phyloP scores from a whole-genome alignment of 805 yeast species.

The Myxozyma monticola region DNA sequence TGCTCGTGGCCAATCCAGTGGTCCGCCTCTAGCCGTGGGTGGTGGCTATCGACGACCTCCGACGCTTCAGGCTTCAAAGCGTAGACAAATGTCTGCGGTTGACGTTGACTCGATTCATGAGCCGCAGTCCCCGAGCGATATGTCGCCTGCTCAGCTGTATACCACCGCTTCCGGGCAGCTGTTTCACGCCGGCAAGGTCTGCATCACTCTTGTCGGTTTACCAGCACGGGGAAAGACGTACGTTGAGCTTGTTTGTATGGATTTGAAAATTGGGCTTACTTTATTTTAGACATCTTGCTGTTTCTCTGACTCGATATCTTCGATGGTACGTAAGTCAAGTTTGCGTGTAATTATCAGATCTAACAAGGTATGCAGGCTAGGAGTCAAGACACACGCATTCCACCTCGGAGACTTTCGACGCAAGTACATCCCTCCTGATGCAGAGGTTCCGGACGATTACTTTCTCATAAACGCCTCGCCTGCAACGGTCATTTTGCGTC shows the following conservation, averaged over 20 bases:
- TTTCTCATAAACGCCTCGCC: slow-evolving; percentile 53
- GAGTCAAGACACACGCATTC: slow-evolving; percentile 87
- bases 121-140: slow-evolving; percentile 57
- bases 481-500: slow-evolving; percentile 56
- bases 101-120: slow-evolving; percentile 66
- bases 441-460: slow-evolving; percentile 65
- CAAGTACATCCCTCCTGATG: slow-evolving; percentile 44
- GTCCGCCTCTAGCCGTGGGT: slow-evolving; percentile 8
- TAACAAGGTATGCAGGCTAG: slow-evolving; percentile 53
- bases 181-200: slow-evolving; percentile 92
- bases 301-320: slow-evolving; percentile 84
- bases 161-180: slow-evolving; percentile 89
- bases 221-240: slow-evolving; percentile 94
- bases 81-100: slow-evolving; percentile 18
- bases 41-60: slow-evolving; percentile 16
- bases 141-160: slow-evolving; percentile 90
- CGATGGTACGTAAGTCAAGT: slow-evolving; percentile 56
- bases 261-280: not conserved
- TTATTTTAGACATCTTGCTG: slow-evolving; percentile 62
- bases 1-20: not conserved
- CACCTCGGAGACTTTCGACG: slow-evolving; percentile 92
- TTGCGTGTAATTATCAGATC: not conserved
- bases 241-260: not conserved
- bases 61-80: not conserved
- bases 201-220: slow-evolving; percentile 84